phyloP scores from a whole-genome alignment of 176 grass and related monocot species.

The Aegilops speltoides region DNA sequence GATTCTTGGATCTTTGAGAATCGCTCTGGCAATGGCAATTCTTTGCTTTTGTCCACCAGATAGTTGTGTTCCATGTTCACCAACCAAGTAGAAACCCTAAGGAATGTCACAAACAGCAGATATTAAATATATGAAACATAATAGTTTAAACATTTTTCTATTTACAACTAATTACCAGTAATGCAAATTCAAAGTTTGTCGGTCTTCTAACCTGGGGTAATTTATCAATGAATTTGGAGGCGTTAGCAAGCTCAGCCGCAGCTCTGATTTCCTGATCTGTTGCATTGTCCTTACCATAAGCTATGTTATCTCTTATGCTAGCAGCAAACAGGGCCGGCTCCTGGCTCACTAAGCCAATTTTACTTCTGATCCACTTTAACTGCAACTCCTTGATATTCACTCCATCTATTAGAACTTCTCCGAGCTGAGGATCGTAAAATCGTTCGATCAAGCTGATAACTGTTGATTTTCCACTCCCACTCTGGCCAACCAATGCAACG shows the following conservation, averaged over 20 bases:
- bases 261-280: conserved; percentile 61
- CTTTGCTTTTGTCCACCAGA: conserved; percentile 90
- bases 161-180: background rate
- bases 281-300: conserved; percentile 67
- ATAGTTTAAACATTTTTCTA: background rate
- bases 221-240: conserved; percentile 89
- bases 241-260: conserved; percentile 74
- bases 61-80: conserved; percentile 78
- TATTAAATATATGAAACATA: background rate
- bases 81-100: conserved; percentile 75
- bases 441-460: conserved; percentile 77
- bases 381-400: conserved; percentile 64
- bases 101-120: conserved; percentile 17
- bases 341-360: conserved; percentile 87
- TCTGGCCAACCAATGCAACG: conserved; percentile 79
- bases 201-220: conserved; percentile 61
- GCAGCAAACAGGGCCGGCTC: conserved; percentile 71
- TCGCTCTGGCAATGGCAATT: conserved; percentile 81
- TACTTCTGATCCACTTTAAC: conserved; percentile 76
- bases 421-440: conserved; percentile 79
- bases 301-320: conserved; percentile 82
- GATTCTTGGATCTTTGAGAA: conserved; percentile 84
- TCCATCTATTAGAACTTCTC: conserved; percentile 76
- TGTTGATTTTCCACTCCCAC: conserved; percentile 86
- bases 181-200: background rate